Percentiles rank a stretch among this genome's conserved stretches.
phyloP scores from a whole-genome alignment of 75 land plant genomes.

The Selaginella tamariscina region DNA sequence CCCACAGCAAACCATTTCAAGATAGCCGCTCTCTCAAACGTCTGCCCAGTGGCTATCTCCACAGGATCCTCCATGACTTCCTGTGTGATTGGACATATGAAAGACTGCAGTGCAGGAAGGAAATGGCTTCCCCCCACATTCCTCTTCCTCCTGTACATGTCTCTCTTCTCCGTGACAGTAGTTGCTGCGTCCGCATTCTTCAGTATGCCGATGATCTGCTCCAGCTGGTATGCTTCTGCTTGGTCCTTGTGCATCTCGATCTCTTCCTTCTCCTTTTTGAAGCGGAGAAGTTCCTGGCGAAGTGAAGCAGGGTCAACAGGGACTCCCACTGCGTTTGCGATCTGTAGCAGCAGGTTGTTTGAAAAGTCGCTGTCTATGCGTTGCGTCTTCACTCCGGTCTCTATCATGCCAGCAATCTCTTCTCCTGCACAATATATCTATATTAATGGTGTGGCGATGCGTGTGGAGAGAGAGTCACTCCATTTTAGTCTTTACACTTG shows the following conservation, averaged over 20 bases:
- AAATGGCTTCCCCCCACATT: slow-evolving; percentile 28
- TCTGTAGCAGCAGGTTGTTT: slow-evolving; percentile 39
- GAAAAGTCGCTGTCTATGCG: slow-evolving; percentile 40
- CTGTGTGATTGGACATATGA: slow-evolving; percentile 51
- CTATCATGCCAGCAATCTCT: slow-evolving; percentile 39
- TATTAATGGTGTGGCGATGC: too few species aligned
- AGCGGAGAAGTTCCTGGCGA: slow-evolving; percentile 34
- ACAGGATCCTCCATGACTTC: slow-evolving; percentile 71
- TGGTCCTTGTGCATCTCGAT: slow-evolving; percentile 35
- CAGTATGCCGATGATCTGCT: slow-evolving; percentile 50
- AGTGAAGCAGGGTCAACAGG: slow-evolving; percentile 33
- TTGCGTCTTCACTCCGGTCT: slow-evolving; percentile 41
- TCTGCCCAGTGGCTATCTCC: slow-evolving; percentile 55
- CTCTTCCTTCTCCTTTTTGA: slow-evolving; percentile 49
- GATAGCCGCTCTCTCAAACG: slow-evolving; percentile 51
- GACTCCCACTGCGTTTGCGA: slow-evolving; percentile 47
- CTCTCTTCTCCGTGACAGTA: slow-evolving; percentile 39
- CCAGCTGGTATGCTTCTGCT: slow-evolving; percentile 56
- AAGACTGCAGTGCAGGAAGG: slow-evolving; percentile 50
- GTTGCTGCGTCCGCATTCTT: slow-evolving; percentile 44
- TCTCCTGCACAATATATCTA: too few species aligned
- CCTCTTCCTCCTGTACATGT: slow-evolving; percentile 31
- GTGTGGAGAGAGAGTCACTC: too few species aligned
- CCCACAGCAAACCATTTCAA: slow-evolving; percentile 56
- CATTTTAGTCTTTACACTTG: too few species aligned